Conservation (phyloP, 73 alveolate species). For the Blepharisma stoltei region DNA sequence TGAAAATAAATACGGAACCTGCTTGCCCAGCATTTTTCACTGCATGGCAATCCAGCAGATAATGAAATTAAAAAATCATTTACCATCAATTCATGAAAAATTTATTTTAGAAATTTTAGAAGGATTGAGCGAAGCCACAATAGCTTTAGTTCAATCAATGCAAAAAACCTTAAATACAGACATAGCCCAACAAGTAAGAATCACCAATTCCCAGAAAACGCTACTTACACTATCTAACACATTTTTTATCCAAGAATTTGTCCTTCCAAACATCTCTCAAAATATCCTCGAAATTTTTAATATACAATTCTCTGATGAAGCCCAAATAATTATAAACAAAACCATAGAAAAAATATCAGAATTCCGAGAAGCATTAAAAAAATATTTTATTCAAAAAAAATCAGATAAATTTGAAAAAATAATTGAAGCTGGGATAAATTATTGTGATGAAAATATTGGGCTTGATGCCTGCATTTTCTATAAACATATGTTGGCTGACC, state of each 20-base stretch:
- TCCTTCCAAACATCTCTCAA: background rate
- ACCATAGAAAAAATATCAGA: background rate
- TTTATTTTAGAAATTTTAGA: background rate
- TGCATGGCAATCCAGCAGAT: background rate
- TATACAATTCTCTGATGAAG: background rate
- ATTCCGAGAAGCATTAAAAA: background rate
- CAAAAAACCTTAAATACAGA: background rate
- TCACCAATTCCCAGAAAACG: background rate
- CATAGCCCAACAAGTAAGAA: background rate
- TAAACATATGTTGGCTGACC: background rate
- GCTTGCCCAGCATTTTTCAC: constrained; percentile 15
- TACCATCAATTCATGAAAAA: background rate
- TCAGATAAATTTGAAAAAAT: background rate
- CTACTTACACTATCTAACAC: background rate
- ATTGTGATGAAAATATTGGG: background rate
- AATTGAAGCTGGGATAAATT: constrained; percentile 4
- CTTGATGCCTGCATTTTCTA: constrained; percentile 2
- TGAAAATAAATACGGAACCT: constrained; percentile 14
- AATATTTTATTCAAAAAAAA: constrained; percentile 2
- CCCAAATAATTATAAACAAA: background rate
- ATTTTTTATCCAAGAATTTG: background rate
- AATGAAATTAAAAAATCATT: background rate
- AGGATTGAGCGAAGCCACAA: background rate
- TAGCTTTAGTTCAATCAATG: constrained; percentile 25
- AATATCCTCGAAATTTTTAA: background rate